Evolutionary conservation across 2,329 filamentous ascomycete genomes (phyloP).

Genomic region (Xylariaceae sp.): DNA sequence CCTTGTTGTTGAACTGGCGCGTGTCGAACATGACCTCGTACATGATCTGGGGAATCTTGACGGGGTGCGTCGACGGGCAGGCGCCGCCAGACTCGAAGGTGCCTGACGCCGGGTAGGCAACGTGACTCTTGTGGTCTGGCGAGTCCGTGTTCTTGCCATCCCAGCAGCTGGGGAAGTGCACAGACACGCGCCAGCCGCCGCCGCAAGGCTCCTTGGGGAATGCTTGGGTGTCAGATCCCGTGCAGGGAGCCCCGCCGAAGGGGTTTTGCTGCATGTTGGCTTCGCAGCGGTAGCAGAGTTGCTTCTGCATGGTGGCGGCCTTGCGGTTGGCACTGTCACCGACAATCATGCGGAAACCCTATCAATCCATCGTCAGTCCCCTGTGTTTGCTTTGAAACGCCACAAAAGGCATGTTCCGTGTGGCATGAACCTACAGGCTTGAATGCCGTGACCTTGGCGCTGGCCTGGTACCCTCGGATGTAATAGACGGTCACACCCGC

Average conservation of each 20-base stretch:
- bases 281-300: conserved; percentile 43
- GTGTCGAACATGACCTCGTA: conserved; percentile 52
- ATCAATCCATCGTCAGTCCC: conserved; percentile 5
- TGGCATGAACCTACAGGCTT: conserved; percentile 33
- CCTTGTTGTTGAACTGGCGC: conserved; percentile 42
- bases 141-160: conserved; percentile 45
- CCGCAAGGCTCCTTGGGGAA: conserved; percentile 38
- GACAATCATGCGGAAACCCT: conserved; percentile 45
- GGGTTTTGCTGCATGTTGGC: conserved; percentile 42
- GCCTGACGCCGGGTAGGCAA: conserved; percentile 39
- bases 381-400: background rate
- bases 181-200: conserved; percentile 39
- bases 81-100: conserved; percentile 40
- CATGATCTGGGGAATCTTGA: conserved; percentile 49
- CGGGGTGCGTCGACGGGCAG: conserved; percentile 42
- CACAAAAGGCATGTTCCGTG: background rate
- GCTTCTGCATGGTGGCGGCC: conserved; percentile 38
- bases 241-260: conserved; percentile 43
- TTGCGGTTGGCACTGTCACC: conserved; percentile 39
- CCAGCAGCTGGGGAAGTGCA: conserved; percentile 44
- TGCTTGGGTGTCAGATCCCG: conserved; percentile 39
- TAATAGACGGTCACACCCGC: conserved; percentile 44
- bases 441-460: conserved; percentile 41
- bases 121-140: conserved; percentile 43
- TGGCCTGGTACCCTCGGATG: conserved; percentile 41